phyloP scores from a whole-genome alignment of 148 eudicot species.

The Rhododendron mucronatum region DNA sequence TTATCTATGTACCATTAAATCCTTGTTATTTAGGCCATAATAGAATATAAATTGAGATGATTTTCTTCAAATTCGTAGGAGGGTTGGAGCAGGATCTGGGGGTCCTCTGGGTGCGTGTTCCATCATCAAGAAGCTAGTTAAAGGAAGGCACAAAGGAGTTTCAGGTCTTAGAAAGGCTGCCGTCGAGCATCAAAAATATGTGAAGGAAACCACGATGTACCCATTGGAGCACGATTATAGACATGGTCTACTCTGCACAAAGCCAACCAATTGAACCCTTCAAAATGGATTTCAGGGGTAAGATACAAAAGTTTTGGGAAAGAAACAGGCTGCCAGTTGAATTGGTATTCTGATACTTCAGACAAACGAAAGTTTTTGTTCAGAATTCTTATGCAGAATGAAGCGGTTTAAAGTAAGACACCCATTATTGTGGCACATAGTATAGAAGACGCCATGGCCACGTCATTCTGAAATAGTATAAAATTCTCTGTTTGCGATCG shows the following conservation, averaged over 20 bases:
- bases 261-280: constrained; percentile 33
- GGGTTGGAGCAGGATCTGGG: constrained; percentile 79
- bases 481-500: not conserved
- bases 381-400: not conserved
- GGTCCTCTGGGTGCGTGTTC: constrained; percentile 70
- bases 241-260: constrained; percentile 76
- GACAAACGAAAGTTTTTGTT: not conserved
- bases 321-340: not conserved
- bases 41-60: not conserved
- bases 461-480: not conserved
- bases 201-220: constrained; percentile 68
- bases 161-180: constrained; percentile 51
- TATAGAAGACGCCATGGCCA: not conserved
- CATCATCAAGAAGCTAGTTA: constrained; percentile 39
- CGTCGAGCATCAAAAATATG: constrained; percentile 62
- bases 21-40: not conserved
- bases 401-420: not conserved
- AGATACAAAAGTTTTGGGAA: not conserved
- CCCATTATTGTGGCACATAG: not conserved
- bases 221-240: constrained; percentile 82
- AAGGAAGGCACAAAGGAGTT: constrained; percentile 18
- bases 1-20: not conserved
- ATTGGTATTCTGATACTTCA: not conserved
- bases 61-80: constrained; percentile 38
- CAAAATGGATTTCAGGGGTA: not conserved